Base-by-base conservation (phyloP, 1,139 yeast genomes). In the Debaryomycetaceae sp. region DNA sequence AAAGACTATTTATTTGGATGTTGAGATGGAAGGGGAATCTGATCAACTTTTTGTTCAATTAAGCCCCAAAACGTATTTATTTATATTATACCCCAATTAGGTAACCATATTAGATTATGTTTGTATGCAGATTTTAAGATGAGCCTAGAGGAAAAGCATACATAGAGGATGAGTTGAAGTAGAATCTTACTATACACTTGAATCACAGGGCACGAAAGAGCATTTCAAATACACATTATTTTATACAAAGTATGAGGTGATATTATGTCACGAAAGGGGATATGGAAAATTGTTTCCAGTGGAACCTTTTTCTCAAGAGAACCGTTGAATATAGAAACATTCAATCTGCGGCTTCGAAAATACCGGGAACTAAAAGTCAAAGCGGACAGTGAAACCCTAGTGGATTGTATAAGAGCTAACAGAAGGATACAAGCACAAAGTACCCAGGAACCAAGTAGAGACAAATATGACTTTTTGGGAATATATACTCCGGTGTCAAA, bases 251-350 rank as follows among this genome's bases (percentile, higher is more conserved):
- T 30, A 19, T 4, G 18, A 19, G 19, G 33, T n/a, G 9, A 16
- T 2, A 8, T 3, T 22, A 22, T 22, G 26, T 3, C 2, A 3
- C 26, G 11, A 22, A 22, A 22, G 11, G 26, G 26, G 11, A 22
- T 22, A 22, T 22, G 26, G 26, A 22, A 22, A 11, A 22, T 22
- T 22, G 26, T 22, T 22, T 22, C 26, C 26, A 22, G 26, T 22
- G 17, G 33, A 13, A 30, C 35, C 14, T 47, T 35, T 33, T 59
- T 61, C 42, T 45, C 58, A 6, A 43, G 50, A 17, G 34, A 38
- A 2, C 69, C 70, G 1, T 49, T 64, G 29, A 66, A 61, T 42
- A 52, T 52, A 42, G 67, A 63, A 39, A 55, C 61, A 9, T 63
- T 54, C 39, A 33, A 38, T 6, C 45, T 48, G 9, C 43, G 69